Evolutionary conservation across 768 basidiomycete genomes (phyloP), one percentile per base, ranked within the genome.

Genomic region (Tricholomella constricta): DNA sequence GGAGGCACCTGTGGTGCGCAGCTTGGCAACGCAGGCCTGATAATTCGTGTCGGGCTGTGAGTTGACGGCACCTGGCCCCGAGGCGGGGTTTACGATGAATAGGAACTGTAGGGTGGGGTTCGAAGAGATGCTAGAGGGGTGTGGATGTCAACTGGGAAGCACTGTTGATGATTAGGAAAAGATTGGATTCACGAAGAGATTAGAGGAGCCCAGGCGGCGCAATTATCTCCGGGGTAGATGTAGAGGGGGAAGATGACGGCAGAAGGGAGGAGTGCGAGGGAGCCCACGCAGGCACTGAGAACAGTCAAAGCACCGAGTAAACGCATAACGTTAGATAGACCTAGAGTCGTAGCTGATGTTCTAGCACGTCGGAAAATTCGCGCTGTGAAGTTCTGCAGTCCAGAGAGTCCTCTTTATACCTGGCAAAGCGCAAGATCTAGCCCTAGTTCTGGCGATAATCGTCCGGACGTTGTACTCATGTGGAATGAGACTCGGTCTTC

Each of bases 201-300:
- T 4, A 71, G 57, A 1, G 67, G 57, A 4, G 57, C 22, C 69
- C 70, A 72, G 10, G 25, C 52, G 14, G 58, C 47, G 45, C 70
- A 69, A 26, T 52, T 45, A 14, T 55, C 51, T 2, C 54, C 62
- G 3, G 69, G 71, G 32, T 63, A 68, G 45, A 70, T 63, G 56
- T 72, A 72, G 2, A 71, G 54, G 32, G 69, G 71, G 15, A 71
- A 65, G 17, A 72, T 60, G 34, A 66, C 55, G 23, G 63, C 69
- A 6, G 65, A 64, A 15, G 63, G 54, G 1, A 63, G 41, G 10
- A 62, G 51, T 1, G 62, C 63, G 4, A 57, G 38, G 2, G 51
- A 42, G n/a, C 52, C 25, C n/a, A 56, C 25, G 37, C 43, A 53
- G 11, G 48, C 45, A 17, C 38, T 56, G 6, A 59, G 45, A 11